Evolutionary conservation across 2,329 filamentous ascomycete species (phyloP), one percentile per base, ranked within the genome.

Genomic region (Ophiognomonia clavigignenti-juglandacearum): DNA sequence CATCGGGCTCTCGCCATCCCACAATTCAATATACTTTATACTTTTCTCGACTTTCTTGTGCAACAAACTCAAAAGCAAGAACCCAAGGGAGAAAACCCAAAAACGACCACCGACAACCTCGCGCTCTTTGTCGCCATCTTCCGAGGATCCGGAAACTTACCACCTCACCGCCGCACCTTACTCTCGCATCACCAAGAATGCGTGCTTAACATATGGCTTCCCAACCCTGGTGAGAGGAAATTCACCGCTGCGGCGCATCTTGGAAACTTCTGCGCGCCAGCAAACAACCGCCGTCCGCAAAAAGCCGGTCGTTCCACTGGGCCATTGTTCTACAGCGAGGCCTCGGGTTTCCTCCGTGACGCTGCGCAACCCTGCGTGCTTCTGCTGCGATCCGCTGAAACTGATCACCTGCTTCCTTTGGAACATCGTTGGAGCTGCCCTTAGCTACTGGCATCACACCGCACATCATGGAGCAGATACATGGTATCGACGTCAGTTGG

Each of bases 401-500:
- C 23, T 38, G 13, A 7, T 7, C 18, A 27, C 44, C 29, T 22
- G 11, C n/a, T n/a, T 18, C 16, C n/a, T 34, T 16, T 13, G 27
- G 24, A n/a, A 10, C 19, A 6, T 34, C n/a, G 13, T 32, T 23
- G 19, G 11, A 31, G 19, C 34, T 20, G 34, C 26, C 19, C 23
- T 11, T 13, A 24, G 19, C 23, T 18, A 32, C 29, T 29, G 31
- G 8, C 20, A 43, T 29, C n/a, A 37, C 40, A 41, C 18, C 43
- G 35, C 29, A 2, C 62, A 72, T 56, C 52, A 92, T 92, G 88
- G 88, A 92, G 68, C 83, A 86, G 58, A 80, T 88, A 55, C 83
- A 89, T 64, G 84, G 85, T 56, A 80, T 95, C 61, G 89, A 95
- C 68, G 88, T 95, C 61, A 90, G 86, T 67, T 95, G 89, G 89